Conservation (phyloP, 306 rosid species). For the Gastrolobium villosum region DNA sequence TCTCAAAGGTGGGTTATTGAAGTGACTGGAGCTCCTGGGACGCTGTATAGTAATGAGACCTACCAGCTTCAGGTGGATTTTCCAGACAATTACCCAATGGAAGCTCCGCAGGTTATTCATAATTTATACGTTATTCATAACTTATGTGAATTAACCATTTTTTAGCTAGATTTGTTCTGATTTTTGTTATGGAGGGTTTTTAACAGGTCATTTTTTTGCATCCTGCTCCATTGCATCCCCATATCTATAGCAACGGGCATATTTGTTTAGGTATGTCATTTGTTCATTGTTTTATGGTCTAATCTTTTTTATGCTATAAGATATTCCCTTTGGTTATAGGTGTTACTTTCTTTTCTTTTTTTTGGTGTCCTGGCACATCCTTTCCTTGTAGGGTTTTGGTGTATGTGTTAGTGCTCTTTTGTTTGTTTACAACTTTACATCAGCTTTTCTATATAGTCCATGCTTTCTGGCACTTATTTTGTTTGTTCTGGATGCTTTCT, state of each 20-base stretch:
- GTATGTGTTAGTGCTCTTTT: too few relatives aligned
- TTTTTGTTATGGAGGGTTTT: neutral
- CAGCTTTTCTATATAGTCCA: neutral
- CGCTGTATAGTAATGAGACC: slow-evolving; percentile 72
- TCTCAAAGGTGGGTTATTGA: slow-evolving; percentile 87
- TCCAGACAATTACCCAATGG: slow-evolving; percentile 92
- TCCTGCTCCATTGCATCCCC: slow-evolving; percentile 84
- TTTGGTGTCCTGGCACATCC: too few relatives aligned
- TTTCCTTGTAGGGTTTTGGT: too few relatives aligned
- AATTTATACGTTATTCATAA: neutral
- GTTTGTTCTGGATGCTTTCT: too few relatives aligned
- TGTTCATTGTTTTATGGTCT: neutral
- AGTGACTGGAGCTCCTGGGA: slow-evolving; percentile 86
- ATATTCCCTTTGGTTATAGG: too few relatives aligned
- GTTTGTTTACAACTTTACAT: too few relatives aligned
- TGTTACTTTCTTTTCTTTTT: too few relatives aligned
- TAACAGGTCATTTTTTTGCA: slow-evolving; percentile 27
- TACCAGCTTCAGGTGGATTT: slow-evolving; percentile 88
- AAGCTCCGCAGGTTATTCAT: slow-evolving; percentile 76
- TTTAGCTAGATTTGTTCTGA: too few relatives aligned
- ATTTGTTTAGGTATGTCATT: slow-evolving; percentile 70
- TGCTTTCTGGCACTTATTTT: neutral
- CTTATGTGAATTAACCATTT: too few relatives aligned
- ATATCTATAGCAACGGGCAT: slow-evolving; percentile 82
- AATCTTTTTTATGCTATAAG: neutral